phyloP scores from a whole-genome alignment of 345 rosid species.

The Populus deltoides region DNA sequence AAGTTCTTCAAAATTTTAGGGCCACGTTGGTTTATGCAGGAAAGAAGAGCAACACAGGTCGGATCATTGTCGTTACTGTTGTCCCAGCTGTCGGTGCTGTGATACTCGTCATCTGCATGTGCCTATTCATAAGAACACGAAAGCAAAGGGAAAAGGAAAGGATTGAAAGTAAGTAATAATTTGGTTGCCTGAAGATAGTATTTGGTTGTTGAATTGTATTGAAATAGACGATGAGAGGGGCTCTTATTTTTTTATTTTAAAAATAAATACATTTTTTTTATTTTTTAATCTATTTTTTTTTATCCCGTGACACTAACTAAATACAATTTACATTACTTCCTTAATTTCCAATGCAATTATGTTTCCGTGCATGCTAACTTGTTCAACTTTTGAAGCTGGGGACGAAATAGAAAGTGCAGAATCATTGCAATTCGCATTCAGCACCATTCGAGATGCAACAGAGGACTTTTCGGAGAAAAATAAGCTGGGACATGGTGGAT shows the following conservation, averaged over 20 bases:
- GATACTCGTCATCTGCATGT: constrained; percentile 13
- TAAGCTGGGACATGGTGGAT: neutral
- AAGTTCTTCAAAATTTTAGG: too few species aligned
- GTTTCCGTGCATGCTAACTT: too few species aligned
- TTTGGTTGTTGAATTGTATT: too few species aligned
- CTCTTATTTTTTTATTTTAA: too few species aligned
- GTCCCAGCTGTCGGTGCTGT: constrained; percentile 4
- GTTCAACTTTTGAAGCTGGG: neutral
- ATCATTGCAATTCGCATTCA: neutral
- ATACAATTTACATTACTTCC: too few species aligned
- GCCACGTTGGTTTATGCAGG: constrained; percentile 18
- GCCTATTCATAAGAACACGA: constrained; percentile 10
- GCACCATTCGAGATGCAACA: neutral
- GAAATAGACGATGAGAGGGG: too few species aligned
- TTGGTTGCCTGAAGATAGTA: too few species aligned
- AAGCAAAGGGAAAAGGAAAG: neutral
- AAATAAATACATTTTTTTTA: too few species aligned
- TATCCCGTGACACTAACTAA: too few species aligned
- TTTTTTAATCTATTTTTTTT: too few species aligned
- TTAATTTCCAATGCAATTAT: too few species aligned
- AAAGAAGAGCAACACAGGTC: neutral
- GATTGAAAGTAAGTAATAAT: neutral
- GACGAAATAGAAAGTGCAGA: neutral
- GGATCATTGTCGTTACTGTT: constrained; percentile 5
- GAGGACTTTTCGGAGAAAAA: constrained; percentile 8